Evolutionary conservation across 208 protist species (phyloP), one percentile per base, ranked within the genome.

Genomic region (Leishmania gerbilli): DNA sequence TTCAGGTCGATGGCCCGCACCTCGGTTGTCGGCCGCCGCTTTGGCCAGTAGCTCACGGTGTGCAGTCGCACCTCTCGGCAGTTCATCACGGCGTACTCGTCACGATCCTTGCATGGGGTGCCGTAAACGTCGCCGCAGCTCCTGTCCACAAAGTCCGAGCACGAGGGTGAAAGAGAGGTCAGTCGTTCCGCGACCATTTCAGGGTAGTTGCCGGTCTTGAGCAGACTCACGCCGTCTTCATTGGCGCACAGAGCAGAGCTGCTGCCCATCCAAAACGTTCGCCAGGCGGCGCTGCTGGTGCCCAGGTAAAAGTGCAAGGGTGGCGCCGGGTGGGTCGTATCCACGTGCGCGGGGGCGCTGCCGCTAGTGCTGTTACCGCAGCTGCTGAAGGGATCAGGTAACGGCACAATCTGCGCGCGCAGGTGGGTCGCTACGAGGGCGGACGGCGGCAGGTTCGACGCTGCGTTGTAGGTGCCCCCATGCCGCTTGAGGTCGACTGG

Each of bases 251-350:
- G 75, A 19, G 87, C 87, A 56, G 90, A 87, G 53, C 51, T 74
- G 71, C 80, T 68, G 68, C 90, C 90, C 19, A 88, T 82, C 88
- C 87, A 91, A 65, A 81, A 89, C 34, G 75, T 80, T 40, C 84
- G 82, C 90, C 90, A 93, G 3, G 90, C 90, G 24, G 82, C 67
- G 74, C 90, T 93, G 77, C 90, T 93, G 53, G 80, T 76, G 49
- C 84, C 90, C 5, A 93, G 77, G 55, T 76, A 81, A 74, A 83
- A 83, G 55, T 56, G n/a, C 53, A 84, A 55, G 8, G 84, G 65
- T 34, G 82, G 77, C 27, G 71, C 3, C 71, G 58, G 42, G 21
- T 31, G 56, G 21, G 24, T 27, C 15, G 65, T 76, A 27, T n/a
- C 55, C 11, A 40, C 68, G 4, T 34, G 51, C 15, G 27, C 27